Percentiles rank a stretch among this genome's conserved stretches.
These are phyloP conservation scores for Glycine soja DNA, from an alignment of 306 rosid species.

Conservation along the genomic window DNA sequence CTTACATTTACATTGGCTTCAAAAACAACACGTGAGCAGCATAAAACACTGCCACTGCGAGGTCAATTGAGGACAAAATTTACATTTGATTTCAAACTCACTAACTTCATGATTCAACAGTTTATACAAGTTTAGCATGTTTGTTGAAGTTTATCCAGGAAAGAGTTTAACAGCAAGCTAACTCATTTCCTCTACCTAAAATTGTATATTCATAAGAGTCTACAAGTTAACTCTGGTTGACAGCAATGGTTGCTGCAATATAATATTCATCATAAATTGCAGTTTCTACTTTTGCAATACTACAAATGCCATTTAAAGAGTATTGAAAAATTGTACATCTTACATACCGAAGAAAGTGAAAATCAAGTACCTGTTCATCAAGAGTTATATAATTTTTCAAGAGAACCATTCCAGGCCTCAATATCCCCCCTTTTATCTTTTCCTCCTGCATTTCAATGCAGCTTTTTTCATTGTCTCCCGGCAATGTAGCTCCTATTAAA, in stretches of 20 bases:
- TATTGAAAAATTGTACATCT: constrained; percentile 2
- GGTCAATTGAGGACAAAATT: neutral
- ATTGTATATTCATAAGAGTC: neutral
- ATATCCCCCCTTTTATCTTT: constrained; percentile 7
- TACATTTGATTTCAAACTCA: neutral
- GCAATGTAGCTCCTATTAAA: neutral
- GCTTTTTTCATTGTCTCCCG: constrained; percentile 19
- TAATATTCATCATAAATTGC: constrained; percentile 3
- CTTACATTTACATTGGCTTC: neutral
- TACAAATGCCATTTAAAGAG: neutral
- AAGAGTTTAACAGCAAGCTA: no score
- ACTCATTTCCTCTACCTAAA: no score
- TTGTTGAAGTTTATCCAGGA: no score
- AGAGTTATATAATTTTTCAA: constrained; percentile 55
- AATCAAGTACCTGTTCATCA: constrained; percentile 55
- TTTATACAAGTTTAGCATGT: no score
- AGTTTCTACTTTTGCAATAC: neutral
- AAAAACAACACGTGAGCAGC: neutral
- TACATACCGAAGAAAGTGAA: constrained; percentile 1
- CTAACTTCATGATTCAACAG: no score
- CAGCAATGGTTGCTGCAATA: neutral
- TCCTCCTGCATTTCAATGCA: constrained; percentile 23
- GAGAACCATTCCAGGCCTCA: constrained; percentile 77
- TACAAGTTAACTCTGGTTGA: neutral
- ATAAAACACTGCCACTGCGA: neutral